Conservation (phyloP, 441 rosid species). For the Jatropha multifida region DNA sequence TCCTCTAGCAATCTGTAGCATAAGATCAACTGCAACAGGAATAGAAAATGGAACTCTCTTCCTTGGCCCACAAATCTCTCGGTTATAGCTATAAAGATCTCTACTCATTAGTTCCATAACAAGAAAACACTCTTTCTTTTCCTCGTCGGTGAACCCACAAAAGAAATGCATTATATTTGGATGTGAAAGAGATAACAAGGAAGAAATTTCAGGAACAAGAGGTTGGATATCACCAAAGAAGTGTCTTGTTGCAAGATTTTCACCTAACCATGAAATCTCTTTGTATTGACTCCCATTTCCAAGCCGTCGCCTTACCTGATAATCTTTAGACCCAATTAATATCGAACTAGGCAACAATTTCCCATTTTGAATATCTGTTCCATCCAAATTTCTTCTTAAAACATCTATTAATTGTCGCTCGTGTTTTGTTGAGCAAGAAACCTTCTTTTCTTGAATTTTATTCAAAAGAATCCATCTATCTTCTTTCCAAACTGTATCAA, state of each 20-base stretch:
- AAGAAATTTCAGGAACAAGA: constrained; percentile 54
- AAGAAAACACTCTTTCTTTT: constrained; percentile 70
- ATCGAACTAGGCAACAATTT: constrained; percentile 65
- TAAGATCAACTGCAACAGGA: constrained; percentile 70
- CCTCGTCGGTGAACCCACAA: constrained; percentile 83
- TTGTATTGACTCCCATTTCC: constrained; percentile 75
- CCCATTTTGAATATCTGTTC: constrained; percentile 37
- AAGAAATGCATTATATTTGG: constrained; percentile 65
- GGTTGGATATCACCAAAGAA: constrained; percentile 60
- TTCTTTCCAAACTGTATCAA: constrained; percentile 69
- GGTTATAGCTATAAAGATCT: constrained; percentile 66
- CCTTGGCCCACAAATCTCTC: constrained; percentile 71
- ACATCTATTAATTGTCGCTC: constrained; percentile 59
- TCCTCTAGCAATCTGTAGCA: constrained; percentile 92
- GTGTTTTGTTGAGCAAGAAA: constrained; percentile 44
- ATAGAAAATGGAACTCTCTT: constrained; percentile 64
- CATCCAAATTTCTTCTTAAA: constrained; percentile 55
- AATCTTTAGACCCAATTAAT: constrained; percentile 68
- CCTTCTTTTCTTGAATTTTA: constrained; percentile 53
- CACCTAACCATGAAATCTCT: constrained; percentile 89
- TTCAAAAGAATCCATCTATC: constrained; percentile 82
- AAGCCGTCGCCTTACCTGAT: constrained; percentile 66
- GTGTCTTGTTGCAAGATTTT: constrained; percentile 63
- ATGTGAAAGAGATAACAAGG: constrained; percentile 65
- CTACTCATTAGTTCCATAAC: constrained; percentile 79